phyloP scores from a whole-genome alignment of 176 grass and related monocot species.

The Oryza glaberrima region DNA sequence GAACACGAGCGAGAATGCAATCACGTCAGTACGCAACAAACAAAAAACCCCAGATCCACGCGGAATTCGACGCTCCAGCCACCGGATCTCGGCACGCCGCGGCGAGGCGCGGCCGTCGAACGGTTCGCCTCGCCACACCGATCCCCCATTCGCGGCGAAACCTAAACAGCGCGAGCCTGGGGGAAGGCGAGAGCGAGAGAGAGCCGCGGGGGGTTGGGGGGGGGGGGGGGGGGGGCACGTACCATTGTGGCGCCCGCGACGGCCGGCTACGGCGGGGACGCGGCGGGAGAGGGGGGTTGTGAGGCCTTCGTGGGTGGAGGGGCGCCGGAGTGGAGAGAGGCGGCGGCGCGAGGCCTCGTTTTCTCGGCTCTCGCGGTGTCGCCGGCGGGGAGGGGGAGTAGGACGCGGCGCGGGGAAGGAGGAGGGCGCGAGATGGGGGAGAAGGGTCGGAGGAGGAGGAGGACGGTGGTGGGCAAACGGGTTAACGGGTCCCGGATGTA shows the following conservation, averaged over 20 bases:
- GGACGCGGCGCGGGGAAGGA: conserved; percentile 12
- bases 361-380: conserved; percentile 2
- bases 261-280: conserved; percentile 3
- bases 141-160: conserved; percentile 24
- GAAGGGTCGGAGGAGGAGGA: not conserved
- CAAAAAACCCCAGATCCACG: conserved; percentile 46
- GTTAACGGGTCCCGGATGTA: conserved; percentile 27
- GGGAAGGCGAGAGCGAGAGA: not conserved
- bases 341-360: not conserved
- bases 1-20: conserved; percentile 4
- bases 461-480: not conserved
- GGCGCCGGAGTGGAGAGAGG: not conserved
- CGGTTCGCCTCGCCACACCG: not conserved
- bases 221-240: not conserved
- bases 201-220: too few relatives aligned
- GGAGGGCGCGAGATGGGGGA: conserved; percentile 23
- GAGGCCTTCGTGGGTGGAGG: not conserved
- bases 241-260: conserved; percentile 49
- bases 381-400: conserved; percentile 13
- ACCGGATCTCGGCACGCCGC: conserved; percentile 41
- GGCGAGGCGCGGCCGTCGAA: not conserved
- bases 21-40: conserved; percentile 31
- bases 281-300: not conserved
- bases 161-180: not conserved
- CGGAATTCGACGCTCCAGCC: conserved; percentile 33